phyloP scores from a whole-genome alignment of 2,329 filamentous ascomycete species.

The Davidsoniella virescens region DNA sequence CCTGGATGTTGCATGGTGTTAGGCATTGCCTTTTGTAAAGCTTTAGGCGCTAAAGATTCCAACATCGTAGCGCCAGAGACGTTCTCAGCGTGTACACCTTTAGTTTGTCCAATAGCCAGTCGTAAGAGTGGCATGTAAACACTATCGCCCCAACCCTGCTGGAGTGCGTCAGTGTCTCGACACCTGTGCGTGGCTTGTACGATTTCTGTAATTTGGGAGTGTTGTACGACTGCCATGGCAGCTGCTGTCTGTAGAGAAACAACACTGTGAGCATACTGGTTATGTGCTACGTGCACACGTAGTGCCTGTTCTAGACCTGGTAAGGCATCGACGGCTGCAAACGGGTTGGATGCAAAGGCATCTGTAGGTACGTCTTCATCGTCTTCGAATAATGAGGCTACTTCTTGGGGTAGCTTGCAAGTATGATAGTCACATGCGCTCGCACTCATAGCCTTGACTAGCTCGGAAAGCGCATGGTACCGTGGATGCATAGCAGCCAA shows the following conservation, averaged over 20 bases:
- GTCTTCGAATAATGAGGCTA: conserved; percentile 5
- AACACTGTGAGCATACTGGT: conserved; percentile 4
- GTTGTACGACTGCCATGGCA: conserved; percentile 10
- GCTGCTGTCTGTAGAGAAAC: conserved; percentile 9
- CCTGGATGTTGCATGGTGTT: not conserved
- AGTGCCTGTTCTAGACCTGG: conserved; percentile 6
- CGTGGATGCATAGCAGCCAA: not conserved
- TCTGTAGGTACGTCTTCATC: conserved; percentile 9
- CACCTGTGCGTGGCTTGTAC: conserved; percentile 8
- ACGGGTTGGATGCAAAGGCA: conserved; percentile 8
- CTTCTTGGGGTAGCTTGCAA: conserved; percentile 7
- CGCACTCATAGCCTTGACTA: conserved; percentile 3
- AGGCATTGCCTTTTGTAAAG: conserved; percentile 2
- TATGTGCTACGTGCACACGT: conserved; percentile 2
- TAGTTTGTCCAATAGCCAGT: conserved; percentile 4
- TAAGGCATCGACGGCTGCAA: conserved; percentile 5
- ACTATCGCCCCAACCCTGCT: conserved; percentile 6
- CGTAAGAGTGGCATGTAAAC: conserved; percentile 9
- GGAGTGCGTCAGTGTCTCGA: conserved; percentile 4
- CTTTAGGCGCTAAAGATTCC: not conserved
- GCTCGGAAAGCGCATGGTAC: not conserved
- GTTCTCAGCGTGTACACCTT: conserved; percentile 5
- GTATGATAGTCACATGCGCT: conserved; percentile 7
- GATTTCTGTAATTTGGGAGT: conserved; percentile 6
- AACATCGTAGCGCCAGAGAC: conserved; percentile 4